Evolutionary conservation across 495 filamentous ascomycete species (phyloP).

Genomic region (Xylaria nigripes): DNA sequence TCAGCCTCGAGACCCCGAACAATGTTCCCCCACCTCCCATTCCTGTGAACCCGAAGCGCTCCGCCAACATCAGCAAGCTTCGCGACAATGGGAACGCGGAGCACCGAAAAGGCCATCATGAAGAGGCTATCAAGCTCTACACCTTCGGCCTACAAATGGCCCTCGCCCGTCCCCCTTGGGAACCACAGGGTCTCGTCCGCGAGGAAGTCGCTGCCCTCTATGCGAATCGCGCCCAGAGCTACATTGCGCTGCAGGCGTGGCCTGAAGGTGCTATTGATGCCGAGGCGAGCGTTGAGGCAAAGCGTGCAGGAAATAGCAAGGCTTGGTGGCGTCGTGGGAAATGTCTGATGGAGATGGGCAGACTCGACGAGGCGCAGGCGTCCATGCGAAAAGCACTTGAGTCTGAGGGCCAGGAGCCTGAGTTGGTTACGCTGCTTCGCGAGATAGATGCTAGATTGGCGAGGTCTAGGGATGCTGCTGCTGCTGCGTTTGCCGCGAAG

Average conservation of each 20-base stretch:
- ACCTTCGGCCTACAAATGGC: conserved; percentile 82
- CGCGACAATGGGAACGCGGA: conserved; percentile 77
- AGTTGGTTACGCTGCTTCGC: conserved; percentile 58
- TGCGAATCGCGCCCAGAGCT: conserved; percentile 81
- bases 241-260: conserved; percentile 74
- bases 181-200: conserved; percentile 67
- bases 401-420: conserved; percentile 69
- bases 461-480: conserved; percentile 11
- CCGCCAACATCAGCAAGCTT: conserved; percentile 78
- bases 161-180: conserved; percentile 71
- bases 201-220: conserved; percentile 77
- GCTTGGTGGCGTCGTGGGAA: conserved; percentile 82
- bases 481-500: background rate
- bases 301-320: conserved; percentile 80
- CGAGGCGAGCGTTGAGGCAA: conserved; percentile 82
- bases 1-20: conserved; percentile 49
- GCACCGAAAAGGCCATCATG: conserved; percentile 65
- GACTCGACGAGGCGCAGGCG: conserved; percentile 69
- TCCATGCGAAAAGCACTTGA: conserved; percentile 70
- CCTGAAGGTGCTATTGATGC: conserved; percentile 75
- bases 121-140: conserved; percentile 74
- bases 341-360: conserved; percentile 83
- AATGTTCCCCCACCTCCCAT: conserved; percentile 63
- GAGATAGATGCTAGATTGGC: conserved; percentile 52
- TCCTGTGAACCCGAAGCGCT: conserved; percentile 77